phyloP scores from a whole-genome alignment of 75 land plant species.

The Gnetum montanum region DNA sequence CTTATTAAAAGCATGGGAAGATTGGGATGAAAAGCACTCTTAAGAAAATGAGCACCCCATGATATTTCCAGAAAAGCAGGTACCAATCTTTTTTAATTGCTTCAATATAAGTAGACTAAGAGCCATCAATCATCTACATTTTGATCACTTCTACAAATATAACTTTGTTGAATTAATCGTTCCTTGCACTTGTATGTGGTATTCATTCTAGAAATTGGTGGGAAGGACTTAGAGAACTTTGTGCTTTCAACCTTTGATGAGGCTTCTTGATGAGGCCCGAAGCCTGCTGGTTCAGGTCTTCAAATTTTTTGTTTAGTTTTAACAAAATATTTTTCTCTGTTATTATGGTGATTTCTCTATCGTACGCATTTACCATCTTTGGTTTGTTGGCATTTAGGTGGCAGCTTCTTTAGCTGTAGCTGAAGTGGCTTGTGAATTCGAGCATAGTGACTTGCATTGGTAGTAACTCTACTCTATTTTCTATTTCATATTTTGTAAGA shows the following conservation, averaged over 20 bases:
- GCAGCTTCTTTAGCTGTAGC: conserved; percentile 82
- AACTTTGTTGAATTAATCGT: neutral
- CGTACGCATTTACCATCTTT: too few relatives aligned
- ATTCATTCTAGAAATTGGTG: conserved; percentile 87
- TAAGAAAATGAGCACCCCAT: conserved; percentile 97
- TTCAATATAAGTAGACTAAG: too few relatives aligned
- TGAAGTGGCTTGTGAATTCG: conserved; percentile 87
- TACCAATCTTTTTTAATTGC: too few relatives aligned
- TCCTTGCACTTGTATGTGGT: conserved; percentile 66
- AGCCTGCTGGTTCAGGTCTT: conserved; percentile 75
- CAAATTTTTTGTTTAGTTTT: neutral
- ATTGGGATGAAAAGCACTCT: conserved; percentile 63
- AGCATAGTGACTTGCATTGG: conserved; percentile 96
- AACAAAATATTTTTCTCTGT: neutral
- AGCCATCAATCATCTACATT: too few relatives aligned
- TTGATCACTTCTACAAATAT: too few relatives aligned
- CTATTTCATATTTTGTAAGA: conserved; percentile 1
- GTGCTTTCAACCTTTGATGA: conserved; percentile 52
- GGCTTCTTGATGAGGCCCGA: too few relatives aligned
- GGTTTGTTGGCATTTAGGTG: conserved; percentile 67
- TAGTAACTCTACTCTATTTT: conserved; percentile 10
- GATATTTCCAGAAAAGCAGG: conserved; percentile 79
- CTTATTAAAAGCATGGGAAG: conserved; percentile 82
- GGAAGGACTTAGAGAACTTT: conserved; percentile 83
- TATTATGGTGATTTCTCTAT: neutral